Evolutionary conservation across 495 filamentous ascomycete genomes (phyloP).

Genomic region (Tuber aestivum): DNA sequence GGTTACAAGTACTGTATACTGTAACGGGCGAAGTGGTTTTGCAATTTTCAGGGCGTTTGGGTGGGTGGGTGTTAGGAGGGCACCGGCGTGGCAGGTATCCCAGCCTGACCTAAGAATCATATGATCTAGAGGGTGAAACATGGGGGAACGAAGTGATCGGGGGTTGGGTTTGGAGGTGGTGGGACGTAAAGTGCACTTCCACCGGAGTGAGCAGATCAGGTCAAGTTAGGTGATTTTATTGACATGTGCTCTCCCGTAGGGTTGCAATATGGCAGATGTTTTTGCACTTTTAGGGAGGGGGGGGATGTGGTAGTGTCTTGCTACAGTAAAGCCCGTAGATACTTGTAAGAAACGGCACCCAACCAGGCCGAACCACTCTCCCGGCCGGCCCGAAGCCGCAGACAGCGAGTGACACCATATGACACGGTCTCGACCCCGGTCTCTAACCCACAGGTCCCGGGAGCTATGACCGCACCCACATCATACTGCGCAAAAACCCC

Average conservation of each 20-base stretch:
- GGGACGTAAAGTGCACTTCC: too few relatives aligned
- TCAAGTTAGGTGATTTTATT: not conserved
- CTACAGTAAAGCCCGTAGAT: not conserved
- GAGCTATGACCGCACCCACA: not conserved
- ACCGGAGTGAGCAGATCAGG: not conserved
- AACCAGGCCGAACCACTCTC: not conserved
- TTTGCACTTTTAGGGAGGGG: not conserved
- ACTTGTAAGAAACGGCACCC: not conserved
- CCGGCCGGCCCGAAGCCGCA: not conserved
- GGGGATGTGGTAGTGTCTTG: not conserved
- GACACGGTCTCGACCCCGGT: not conserved
- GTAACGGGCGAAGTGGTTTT: too few relatives aligned
- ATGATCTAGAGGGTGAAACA: too few relatives aligned
- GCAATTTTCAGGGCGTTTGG: too few relatives aligned
- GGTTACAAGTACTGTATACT: too few relatives aligned
- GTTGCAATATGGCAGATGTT: not conserved
- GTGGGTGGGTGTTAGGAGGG: too few relatives aligned
- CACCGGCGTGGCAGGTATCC: too few relatives aligned
- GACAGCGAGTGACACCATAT: not conserved
- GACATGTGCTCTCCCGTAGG: not conserved
- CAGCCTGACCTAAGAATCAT: too few relatives aligned
- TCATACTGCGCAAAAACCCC: not conserved
- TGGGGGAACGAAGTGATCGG: too few relatives aligned
- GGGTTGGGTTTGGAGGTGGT: too few relatives aligned
- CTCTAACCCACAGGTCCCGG: not conserved